phyloP scores from a whole-genome alignment of 108 stramenopile genomes.

The Conticribra guillardii region DNA sequence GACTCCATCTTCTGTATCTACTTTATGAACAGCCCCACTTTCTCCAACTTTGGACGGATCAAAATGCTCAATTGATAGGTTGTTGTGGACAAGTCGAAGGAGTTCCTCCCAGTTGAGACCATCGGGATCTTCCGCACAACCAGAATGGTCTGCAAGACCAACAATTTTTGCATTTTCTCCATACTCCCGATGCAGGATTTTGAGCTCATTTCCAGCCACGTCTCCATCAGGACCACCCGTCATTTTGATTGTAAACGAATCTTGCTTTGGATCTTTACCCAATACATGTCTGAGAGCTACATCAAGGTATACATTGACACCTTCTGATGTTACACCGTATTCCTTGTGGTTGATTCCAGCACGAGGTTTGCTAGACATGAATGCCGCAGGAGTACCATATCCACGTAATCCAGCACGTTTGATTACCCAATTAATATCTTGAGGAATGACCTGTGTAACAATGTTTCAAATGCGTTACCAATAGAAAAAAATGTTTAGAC shows the following conservation, averaged over 20 bases:
- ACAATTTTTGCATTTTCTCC: constrained; percentile 94
- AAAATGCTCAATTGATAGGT: constrained; percentile 83
- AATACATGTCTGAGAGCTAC: constrained; percentile 85
- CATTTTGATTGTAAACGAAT: constrained; percentile 93
- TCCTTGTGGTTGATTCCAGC: constrained; percentile 99
- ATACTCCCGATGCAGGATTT: constrained; percentile 95
- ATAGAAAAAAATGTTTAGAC: constrained; percentile 1
- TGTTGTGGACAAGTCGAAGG: constrained; percentile 82
- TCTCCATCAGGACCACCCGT: constrained; percentile 99
- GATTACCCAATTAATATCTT: constrained; percentile 97
- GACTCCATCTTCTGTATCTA: constrained; percentile 88
- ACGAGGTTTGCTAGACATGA: constrained; percentile 97
- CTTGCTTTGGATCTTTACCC: constrained; percentile 85
- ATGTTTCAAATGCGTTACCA: not conserved
- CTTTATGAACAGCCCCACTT: constrained; percentile 68
- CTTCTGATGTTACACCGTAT: constrained; percentile 97
- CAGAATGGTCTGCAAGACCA: constrained; percentile 95
- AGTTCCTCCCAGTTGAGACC: constrained; percentile 92
- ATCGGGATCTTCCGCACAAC: constrained; percentile 95
- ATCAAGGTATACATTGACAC: constrained; percentile 95
- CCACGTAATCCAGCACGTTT: constrained; percentile 87
- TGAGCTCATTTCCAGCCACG: constrained; percentile 97
- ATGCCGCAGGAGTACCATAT: constrained; percentile 91
- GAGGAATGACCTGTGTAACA: constrained; percentile 71
- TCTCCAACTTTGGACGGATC: constrained; percentile 76